These are phyloP conservation scores for Nadsonia starkeyi-henricii DNA, from an alignment of 1,139 yeast genomes.

Conservation along the genomic window DNA sequence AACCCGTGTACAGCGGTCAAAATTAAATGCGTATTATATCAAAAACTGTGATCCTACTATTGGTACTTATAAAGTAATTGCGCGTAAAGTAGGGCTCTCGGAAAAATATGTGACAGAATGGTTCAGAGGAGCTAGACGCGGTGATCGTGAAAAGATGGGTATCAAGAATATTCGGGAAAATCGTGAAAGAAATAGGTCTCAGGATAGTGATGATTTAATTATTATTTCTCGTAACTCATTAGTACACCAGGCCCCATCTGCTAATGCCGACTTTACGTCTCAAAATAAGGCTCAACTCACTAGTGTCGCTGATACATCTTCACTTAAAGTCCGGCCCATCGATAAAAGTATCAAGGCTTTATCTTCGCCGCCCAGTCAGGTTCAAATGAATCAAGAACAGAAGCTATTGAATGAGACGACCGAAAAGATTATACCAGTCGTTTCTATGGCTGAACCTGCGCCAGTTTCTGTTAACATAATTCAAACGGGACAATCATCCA, in stretches of 20 bases:
- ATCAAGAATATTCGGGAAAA: neutral
- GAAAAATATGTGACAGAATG: neutral
- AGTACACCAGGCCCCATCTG: neutral
- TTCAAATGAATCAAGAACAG: no score
- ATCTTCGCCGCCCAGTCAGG: no score
- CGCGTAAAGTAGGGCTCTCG: neutral
- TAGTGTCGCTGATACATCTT: no score
- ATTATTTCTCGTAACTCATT: neutral
- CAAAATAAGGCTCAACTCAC: no score
- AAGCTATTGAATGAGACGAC: no score
- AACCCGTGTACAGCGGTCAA: neutral
- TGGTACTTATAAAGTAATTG: neutral
- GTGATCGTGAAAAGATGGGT: neutral
- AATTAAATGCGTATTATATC: neutral
- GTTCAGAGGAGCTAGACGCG: neutral
- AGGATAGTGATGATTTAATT: neutral
- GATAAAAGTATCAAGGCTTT: no score
- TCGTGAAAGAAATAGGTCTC: neutral
- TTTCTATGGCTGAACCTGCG: no score
- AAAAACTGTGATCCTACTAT: neutral
- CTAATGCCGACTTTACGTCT: neutral
- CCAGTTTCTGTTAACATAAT: no score
- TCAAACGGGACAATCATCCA: neutral
- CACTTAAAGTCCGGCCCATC: no score
- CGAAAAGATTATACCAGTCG: no score